phyloP scores from a whole-genome alignment of 805 yeast species.

The Saccharomycopsis sp. region DNA sequence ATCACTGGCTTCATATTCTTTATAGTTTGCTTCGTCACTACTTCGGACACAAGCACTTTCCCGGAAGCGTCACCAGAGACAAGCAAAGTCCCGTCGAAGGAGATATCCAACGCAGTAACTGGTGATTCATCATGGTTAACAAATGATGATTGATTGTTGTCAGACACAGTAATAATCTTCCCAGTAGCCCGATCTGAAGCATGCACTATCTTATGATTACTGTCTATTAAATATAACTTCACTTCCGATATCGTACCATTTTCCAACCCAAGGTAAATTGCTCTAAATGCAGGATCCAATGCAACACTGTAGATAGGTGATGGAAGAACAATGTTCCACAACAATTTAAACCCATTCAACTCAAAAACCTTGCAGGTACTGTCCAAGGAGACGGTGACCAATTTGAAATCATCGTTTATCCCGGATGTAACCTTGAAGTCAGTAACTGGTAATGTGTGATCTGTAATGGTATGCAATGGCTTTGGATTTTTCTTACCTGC shows the following conservation, averaged over 20 bases:
- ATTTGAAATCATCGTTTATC: conserved; percentile 46
- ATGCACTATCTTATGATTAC: conserved; percentile 13
- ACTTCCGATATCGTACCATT: conserved; percentile 56
- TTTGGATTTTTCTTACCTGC: conserved; percentile 33
- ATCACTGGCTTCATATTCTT: conserved; percentile 33
- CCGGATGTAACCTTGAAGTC: conserved; percentile 41
- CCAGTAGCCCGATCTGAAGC: conserved; percentile 30
- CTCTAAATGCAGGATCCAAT: conserved; percentile 74
- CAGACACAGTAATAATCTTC: conserved; percentile 40
- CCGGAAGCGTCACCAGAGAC: conserved; percentile 75
- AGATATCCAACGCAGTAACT: conserved; percentile 48
- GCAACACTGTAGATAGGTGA: conserved; percentile 49
- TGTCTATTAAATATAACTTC: conserved; percentile 37
- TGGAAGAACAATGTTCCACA: conserved; percentile 69
- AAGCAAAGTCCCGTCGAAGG: conserved; percentile 68
- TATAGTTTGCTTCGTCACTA: conserved; percentile 59
- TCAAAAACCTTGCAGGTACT: conserved; percentile 69
- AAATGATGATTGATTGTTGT: conserved; percentile 37
- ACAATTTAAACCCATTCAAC: conserved; percentile 36
- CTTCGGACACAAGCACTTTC: conserved; percentile 58
- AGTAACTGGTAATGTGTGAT: conserved; percentile 45
- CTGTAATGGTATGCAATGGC: conserved; percentile 54
- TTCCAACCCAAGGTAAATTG: conserved; percentile 59
- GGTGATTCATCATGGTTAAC: conserved; percentile 42
- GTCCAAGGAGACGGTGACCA: conserved; percentile 68